phyloP scores from a whole-genome alignment of 83 land plant genomes.

The Larix sibirica region DNA sequence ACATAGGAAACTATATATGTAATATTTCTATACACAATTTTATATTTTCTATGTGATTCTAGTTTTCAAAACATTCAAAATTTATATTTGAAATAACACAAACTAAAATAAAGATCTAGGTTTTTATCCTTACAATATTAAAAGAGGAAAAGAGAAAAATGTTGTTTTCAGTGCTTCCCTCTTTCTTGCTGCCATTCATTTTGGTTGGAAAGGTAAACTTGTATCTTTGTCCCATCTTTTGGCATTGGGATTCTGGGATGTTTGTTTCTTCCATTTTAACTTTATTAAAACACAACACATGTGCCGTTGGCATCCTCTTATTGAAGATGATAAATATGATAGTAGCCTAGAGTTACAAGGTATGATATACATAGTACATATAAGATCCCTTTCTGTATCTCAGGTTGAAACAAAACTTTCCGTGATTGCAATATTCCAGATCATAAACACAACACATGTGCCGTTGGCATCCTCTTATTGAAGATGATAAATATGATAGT shows the following conservation, averaged over 20 bases:
- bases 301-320: background rate
- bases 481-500: background rate
- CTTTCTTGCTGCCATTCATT: conserved; percentile 74
- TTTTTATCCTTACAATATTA: no score
- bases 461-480: background rate
- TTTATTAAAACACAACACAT: background rate
- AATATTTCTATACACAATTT: no score
- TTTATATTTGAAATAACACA: no score
- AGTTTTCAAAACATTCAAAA: no score
- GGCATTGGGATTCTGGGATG: background rate
- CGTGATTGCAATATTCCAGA: no score
- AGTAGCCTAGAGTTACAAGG: background rate
- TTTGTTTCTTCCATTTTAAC: background rate
- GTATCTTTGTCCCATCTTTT: background rate
- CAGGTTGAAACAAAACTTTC: background rate
- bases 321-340: background rate
- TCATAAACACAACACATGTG: background rate
- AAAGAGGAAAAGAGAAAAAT: no score
- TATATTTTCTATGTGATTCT: no score
- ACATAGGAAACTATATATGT: no score
- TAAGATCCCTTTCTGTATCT: background rate
- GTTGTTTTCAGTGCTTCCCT: conserved; percentile 77
- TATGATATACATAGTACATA: background rate
- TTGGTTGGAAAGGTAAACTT: conserved; percentile 65
- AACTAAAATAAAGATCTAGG: no score